phyloP scores from a whole-genome alignment of 257 asterid species.

The Asclepias syriaca region DNA sequence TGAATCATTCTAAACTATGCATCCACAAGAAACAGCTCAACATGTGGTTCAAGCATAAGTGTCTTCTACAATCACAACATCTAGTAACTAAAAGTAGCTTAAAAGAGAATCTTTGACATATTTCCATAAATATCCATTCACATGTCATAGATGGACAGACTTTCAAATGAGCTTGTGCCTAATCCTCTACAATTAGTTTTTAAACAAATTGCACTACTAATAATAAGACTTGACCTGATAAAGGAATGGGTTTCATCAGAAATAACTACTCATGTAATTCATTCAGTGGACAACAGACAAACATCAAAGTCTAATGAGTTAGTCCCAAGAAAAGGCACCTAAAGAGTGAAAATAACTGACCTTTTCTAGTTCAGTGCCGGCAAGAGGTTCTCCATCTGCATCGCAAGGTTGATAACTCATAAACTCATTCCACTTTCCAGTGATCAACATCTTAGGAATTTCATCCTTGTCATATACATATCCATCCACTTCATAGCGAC shows the following conservation, averaged over 20 bases:
- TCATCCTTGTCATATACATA: conserved; percentile 72
- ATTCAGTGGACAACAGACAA: too few relatives aligned
- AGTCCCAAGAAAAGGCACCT: conserved; percentile 2
- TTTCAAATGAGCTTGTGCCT: background rate
- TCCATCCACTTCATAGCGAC: conserved; percentile 93
- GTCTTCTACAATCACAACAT: background rate
- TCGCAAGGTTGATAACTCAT: conserved; percentile 89
- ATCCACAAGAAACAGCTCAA: background rate
- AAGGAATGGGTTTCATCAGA: background rate
- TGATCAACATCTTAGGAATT: conserved; percentile 86
- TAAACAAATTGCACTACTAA: background rate
- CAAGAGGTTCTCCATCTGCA: conserved; percentile 82
- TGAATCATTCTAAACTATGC: background rate
- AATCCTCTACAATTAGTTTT: background rate
- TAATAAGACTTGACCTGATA: background rate
- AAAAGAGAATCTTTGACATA: background rate
- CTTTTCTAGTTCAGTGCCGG: conserved; percentile 77
- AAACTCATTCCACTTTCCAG: conserved; percentile 85
- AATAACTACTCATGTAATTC: background rate
- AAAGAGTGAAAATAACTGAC: conserved; percentile 26
- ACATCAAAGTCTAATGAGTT: background rate
- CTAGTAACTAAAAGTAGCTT: background rate
- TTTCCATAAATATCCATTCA: background rate
- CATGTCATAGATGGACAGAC: background rate
- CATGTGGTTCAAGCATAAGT: background rate